Base-by-base conservation (phyloP, 1,139 yeast species). In the Nadsonia starkeyi-henricii region DNA sequence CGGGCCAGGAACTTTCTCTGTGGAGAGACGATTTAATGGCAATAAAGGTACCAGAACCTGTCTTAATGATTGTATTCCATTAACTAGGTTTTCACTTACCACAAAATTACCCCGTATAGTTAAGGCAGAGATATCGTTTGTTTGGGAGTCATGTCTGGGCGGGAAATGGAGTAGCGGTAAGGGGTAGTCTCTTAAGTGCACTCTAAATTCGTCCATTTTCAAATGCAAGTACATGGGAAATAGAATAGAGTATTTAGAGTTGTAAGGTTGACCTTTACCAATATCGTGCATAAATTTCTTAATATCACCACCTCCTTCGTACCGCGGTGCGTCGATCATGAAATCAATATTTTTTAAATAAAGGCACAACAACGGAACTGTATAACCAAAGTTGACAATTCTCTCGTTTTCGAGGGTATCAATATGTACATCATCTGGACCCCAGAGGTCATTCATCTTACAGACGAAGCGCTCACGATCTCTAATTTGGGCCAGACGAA, bases 191-290 rank as follows among this genome's bases (percentile, higher is more conserved):
- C 86, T 65, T 48, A 80, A 55, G 53, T 77, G 79, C 56, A 78
- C 67, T 33, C 81, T 63, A 42, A 77, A 61, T 51, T 79, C 84
- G 13, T 68, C 68, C 42, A 79, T 63, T 12, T 65, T 64, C 50
- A 81, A 61, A 33, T 72, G 69, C 20, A 79, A 50, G 61, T 66
- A 70, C 48, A 79, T 59, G 0, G 97, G 97, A 1, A 88, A 59
- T 59, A 83, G 62, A 20, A 84, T 68, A 0, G 93, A 78, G 61
- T 79, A 89, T 48, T 69, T 61, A 0, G 89, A 77, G 53, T 81
- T 83, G 48, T 63, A 60, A 0, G 97, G 96, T 23, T 82, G 74
- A 0, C 94, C 94, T 61, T 86, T 89, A 3, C 97, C 97, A 18
- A 82, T 70, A 19, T 78, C 74, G 58, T 79, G 66, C 33, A 89